Base-by-base conservation (phyloP, 2,329 filamentous ascomycete species). In the Bisporella sp. region DNA sequence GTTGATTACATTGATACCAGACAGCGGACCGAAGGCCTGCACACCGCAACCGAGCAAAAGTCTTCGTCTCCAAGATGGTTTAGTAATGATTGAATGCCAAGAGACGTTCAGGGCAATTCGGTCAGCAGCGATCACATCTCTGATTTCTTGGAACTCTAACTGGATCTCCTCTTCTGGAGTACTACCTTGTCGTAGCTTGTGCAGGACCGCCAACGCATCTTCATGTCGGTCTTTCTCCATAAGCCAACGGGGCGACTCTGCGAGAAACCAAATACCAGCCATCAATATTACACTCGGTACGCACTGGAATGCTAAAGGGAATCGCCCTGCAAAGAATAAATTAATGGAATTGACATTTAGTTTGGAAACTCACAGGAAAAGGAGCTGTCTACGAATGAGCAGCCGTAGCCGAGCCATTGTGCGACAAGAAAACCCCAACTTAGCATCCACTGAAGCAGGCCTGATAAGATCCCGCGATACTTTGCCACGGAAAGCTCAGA, bases 241-340 rank as follows among this genome's bases (percentile, higher is more conserved):
- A 11, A 39, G 35, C 35, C 35, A 39, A 9, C 35, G 9, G 35
- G 35, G 35, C 3, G 35, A 39, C 13, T 39, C 35, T 11, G 35
- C 9, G 13, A 39, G 9, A 13, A 39, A 39, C 35, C 35, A 39
- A 13, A 39, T 13, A 39, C 35, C 77, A n/a, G 69, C 60, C 7
- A 71, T 71, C 6, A 81, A 69, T 8, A 78, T 57, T 21, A 21
- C 21, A 21, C 21, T 21, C 21, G 21, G 21, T 21, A 21, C 21
- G 21, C 21, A 21, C 21, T 21, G 21, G 21, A 21, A 21, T 21
- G 21, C 21, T 21, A 21, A 21, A 21, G 21, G 21, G 21, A 21
- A 21, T 21, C 21, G 21, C 21, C 21, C 21, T 21, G 21, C 21
- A 21, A 21, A 3, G 21, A 21, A 21, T 21, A 3, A 21, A 3